Conservation (phyloP, 2,329 filamentous ascomycete genomes). For the Pezicula radicicola region DNA sequence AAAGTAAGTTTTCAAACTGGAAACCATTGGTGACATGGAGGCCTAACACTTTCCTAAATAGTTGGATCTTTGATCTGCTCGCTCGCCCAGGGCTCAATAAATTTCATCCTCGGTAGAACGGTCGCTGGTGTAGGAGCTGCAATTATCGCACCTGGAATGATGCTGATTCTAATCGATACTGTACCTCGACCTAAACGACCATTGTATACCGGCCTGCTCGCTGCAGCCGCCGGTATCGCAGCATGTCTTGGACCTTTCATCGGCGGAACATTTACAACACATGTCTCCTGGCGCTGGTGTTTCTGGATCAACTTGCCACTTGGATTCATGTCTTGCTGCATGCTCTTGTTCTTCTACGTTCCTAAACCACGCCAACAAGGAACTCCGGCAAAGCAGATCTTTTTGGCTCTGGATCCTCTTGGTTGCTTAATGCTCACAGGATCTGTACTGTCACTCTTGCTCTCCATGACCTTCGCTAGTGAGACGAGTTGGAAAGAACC, state of each 20-base stretch:
- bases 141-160: not conserved
- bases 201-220: slow-evolving; percentile 30
- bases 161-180: not conserved
- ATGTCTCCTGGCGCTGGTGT: slow-evolving; percentile 56
- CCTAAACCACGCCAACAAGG: not conserved
- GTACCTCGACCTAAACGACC: not conserved
- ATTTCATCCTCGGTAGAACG: not conserved
- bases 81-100: not conserved
- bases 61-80: not conserved
- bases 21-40: not conserved
- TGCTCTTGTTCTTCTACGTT: slow-evolving; percentile 27
- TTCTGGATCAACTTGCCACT: slow-evolving; percentile 44
- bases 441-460: slow-evolving; percentile 24
- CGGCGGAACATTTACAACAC: slow-evolving; percentile 60
- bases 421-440: slow-evolving; percentile 24
- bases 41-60: not conserved
- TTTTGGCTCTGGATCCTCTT: slow-evolving; percentile 22
- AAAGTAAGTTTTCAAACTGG: not conserved
- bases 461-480: slow-evolving; percentile 28
- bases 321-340: slow-evolving; percentile 25
- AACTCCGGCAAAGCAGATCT: not conserved
- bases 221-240: slow-evolving; percentile 52
- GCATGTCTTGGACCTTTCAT: slow-evolving; percentile 60
- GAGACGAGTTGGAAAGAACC: slow-evolving; percentile 20
- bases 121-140: not conserved